Base-by-base conservation (phyloP, 345 rosid genomes). In the Salix caprea region DNA sequence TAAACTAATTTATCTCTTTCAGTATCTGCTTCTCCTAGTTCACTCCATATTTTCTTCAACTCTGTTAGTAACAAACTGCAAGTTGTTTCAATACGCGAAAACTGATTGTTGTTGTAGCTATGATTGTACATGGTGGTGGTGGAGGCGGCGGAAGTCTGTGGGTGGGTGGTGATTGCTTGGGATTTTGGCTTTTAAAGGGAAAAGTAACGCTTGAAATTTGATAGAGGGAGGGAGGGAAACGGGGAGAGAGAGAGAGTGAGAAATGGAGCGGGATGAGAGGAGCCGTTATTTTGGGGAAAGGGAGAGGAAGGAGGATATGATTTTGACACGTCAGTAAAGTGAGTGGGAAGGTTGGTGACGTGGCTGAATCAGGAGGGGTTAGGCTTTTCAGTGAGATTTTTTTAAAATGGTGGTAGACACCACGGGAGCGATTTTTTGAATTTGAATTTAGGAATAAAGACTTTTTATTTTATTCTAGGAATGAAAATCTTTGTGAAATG, bases 1-100 rank as follows among this genome's bases (percentile, higher is more conserved):
- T 83, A 76, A 84, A 91, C 46, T 81, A 73, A 82, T 72, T 76
- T 69, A 76, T 90, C 90, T 58, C 88, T 88, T 39, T 83, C 78
- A 30, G 24, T 86, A 5, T 86, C 87, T n/a, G 77, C 56, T 74
- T 89, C 90, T 78, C 92, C 94, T 39, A 89, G 84, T 70, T 90
- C 92, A 76, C 85, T 85, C 94, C 94, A 90, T 61, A 91, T 78
- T 73, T 82, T 87, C 96, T 87, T 86, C 48, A 91, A 74, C 76
- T 89, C 90, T 62, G 78, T 24, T 32, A 91, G 85, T 73, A 91
- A 70, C 19, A 86, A 79, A 44, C 88, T 86, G 79, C 96, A 88
- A 21, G 92, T 87, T n/a, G 86, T 85, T 80, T 89, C 90, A 0
- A 81, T 70, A 30, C 77, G 39, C 3, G 77, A 72, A 65, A 85